These are phyloP conservation scores for Boletus rubropictus DNA, from an alignment of 768 basidiomycete genomes.

Conservation along the genomic window DNA sequence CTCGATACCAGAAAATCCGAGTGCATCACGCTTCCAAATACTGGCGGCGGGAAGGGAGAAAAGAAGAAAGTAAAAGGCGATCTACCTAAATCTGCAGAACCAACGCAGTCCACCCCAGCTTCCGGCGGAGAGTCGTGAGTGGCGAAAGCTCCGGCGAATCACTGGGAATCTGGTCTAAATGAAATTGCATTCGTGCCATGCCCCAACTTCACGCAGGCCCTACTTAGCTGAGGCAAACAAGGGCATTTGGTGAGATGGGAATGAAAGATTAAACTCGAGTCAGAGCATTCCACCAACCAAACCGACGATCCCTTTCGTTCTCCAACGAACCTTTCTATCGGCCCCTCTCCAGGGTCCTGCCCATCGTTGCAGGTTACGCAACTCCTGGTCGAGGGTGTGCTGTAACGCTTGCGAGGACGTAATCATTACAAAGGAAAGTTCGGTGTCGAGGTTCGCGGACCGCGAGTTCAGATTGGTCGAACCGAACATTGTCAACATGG, in stretches of 20 bases:
- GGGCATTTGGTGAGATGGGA: constrained; percentile 8
- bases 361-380: constrained; percentile 45
- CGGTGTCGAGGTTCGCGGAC: constrained; percentile 85
- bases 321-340: constrained; percentile 51
- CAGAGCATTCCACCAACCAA: constrained; percentile 68
- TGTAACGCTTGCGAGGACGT: constrained; percentile 54
- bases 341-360: constrained; percentile 55
- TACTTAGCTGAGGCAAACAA: not conserved
- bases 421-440: constrained; percentile 81
- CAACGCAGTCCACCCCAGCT: not conserved
- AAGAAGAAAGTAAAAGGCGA: constrained; percentile 7
- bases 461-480: constrained; percentile 94
- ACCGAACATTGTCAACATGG: constrained; percentile 79
- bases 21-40: constrained; percentile 38
- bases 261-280: constrained; percentile 6
- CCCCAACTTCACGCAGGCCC: not conserved
- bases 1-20: constrained; percentile 78
- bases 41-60: constrained; percentile 5
- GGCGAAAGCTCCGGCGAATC: not conserved
- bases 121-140: constrained; percentile 8
- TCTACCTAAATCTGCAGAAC: constrained; percentile 4
- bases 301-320: constrained; percentile 58
- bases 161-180: not conserved
- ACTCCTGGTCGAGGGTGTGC: constrained; percentile 46
- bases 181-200: not conserved